These are phyloP conservation scores for Astragalus membranaceus DNA, from an alignment of 306 rosid genomes.

Conservation along the genomic window DNA sequence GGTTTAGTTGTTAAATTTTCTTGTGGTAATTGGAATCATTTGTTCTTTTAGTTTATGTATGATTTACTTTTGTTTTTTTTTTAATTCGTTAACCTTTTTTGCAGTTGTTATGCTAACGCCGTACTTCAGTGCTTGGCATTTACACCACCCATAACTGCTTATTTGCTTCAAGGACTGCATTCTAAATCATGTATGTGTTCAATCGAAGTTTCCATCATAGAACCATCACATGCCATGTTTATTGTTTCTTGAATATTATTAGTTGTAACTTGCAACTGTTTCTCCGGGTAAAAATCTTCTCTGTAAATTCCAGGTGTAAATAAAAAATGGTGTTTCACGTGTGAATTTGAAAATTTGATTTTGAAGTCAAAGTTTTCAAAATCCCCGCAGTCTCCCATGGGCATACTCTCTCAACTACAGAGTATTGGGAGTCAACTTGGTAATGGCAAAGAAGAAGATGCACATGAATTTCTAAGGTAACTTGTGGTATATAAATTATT, in stretches of 20 bases:
- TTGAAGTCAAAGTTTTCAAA: constrained; percentile 61
- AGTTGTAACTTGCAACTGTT: constrained; percentile 4
- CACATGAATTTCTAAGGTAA: constrained; percentile 91
- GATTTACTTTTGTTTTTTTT: background rate
- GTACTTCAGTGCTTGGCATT: constrained; percentile 93
- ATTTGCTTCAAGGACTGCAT: constrained; percentile 86
- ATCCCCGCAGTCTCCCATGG: constrained; percentile 64
- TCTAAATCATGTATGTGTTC: constrained; percentile 68
- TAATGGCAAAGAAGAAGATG: constrained; percentile 94
- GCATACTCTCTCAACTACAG: constrained; percentile 68
- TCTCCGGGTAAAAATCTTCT: constrained; percentile 12
- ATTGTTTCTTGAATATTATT: background rate
- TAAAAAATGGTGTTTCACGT: constrained; percentile 74
- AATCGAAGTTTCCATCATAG: constrained; percentile 5
- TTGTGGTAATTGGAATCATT: background rate
- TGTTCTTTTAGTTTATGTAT: background rate
- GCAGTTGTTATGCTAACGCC: constrained; percentile 94
- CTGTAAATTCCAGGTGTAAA: constrained; percentile 52
- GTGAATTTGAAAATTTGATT: constrained; percentile 81
- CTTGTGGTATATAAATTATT: background rate
- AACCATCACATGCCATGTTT: background rate
- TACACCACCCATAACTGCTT: constrained; percentile 90
- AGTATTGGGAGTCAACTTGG: constrained; percentile 78
- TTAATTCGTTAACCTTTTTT: constrained; percentile 1
- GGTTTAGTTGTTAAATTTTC: background rate